Evolutionary conservation across 345 rosid genomes (phyloP).

Genomic region (Combretum micranthum): DNA sequence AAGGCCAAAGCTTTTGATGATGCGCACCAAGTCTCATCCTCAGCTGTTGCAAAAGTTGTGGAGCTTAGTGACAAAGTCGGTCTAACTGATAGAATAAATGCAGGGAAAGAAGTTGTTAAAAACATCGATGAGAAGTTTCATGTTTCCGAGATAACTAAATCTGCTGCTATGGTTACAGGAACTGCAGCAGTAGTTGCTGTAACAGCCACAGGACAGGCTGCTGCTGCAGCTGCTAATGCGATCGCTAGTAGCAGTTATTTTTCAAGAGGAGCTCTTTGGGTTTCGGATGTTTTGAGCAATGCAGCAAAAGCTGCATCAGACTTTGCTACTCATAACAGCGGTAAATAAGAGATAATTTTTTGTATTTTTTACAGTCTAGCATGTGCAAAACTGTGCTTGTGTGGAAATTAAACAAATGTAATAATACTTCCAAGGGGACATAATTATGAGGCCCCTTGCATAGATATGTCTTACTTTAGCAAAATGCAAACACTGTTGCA

Average conservation of each 20-base stretch:
- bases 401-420: no score
- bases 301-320: conserved; percentile 73
- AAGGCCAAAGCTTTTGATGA: conserved; percentile 75
- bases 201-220: conserved; percentile 50
- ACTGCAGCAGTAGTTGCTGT: conserved; percentile 65
- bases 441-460: no score
- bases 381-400: no score
- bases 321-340: conserved; percentile 35
- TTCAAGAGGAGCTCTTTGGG: conserved; percentile 82
- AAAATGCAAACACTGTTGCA: no score
- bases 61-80: conserved; percentile 66
- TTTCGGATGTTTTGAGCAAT: conserved; percentile 50
- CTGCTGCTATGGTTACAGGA: conserved; percentile 58
- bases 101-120: conserved; percentile 52
- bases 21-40: conserved; percentile 50
- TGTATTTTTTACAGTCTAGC: neutral
- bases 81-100: conserved; percentile 53
- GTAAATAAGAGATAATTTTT: conserved; percentile 14
- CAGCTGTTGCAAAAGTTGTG: conserved; percentile 51
- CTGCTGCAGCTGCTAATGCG: conserved; percentile 55
- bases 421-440: no score
- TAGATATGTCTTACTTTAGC: no score
- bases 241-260: conserved; percentile 67
- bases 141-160: conserved; percentile 56
- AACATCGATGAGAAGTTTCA: conserved; percentile 64